Conservation (phyloP, 148 eudicot species). For the Drosera capensis region DNA sequence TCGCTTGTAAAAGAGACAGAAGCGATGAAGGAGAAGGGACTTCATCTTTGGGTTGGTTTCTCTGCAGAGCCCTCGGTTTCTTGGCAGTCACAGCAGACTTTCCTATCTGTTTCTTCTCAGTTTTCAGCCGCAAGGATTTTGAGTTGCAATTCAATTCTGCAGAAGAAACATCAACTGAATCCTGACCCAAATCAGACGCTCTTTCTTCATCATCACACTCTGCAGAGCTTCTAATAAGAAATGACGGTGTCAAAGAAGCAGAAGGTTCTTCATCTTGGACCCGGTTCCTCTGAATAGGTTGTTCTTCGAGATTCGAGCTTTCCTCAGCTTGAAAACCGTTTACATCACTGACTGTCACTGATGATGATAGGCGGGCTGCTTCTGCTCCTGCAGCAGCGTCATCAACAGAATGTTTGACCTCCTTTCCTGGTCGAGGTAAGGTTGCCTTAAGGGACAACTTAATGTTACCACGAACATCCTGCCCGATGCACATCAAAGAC, state of each 20-base stretch:
- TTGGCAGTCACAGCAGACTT: too few relatives aligned
- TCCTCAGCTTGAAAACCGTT: conserved; percentile 17
- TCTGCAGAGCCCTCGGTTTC: too few relatives aligned
- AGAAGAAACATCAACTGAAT: conserved; percentile 12
- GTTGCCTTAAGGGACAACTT: conserved; percentile 80
- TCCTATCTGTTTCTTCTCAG: conserved; percentile 7
- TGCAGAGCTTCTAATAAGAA: conserved; percentile 50
- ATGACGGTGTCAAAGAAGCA: conserved; percentile 21
- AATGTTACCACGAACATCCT: conserved; percentile 83
- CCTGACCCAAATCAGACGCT: conserved; percentile 19
- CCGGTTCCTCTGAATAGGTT: conserved; percentile 16
- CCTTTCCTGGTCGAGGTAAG: conserved; percentile 21
- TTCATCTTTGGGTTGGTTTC: too few relatives aligned
- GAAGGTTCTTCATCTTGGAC: conserved; percentile 11
- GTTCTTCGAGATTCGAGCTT: conserved; percentile 9
- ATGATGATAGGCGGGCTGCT: conserved; percentile 13
- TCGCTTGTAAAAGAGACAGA: too few relatives aligned
- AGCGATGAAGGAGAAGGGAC: too few relatives aligned
- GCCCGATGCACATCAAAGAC: conserved; percentile 66
- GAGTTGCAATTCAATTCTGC: conserved; percentile 5
- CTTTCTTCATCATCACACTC: conserved; percentile 62
- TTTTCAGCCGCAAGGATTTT: not conserved
- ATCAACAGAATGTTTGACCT: conserved; percentile 8
- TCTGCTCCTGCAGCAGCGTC: conserved; percentile 14
- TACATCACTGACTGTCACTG: conserved; percentile 12